phyloP scores from a whole-genome alignment of 140 eudicot species.

The Senecio squalidus region DNA sequence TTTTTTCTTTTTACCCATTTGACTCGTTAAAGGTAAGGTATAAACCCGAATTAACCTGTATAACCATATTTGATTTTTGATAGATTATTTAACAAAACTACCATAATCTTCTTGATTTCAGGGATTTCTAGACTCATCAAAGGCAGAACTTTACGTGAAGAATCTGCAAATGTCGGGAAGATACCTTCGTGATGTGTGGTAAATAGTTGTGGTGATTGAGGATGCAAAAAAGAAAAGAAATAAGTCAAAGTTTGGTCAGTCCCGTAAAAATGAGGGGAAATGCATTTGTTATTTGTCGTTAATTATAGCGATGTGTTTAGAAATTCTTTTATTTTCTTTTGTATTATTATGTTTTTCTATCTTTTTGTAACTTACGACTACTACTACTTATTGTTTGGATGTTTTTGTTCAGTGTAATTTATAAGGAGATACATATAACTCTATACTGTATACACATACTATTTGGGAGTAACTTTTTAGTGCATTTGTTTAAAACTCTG shows the following conservation, averaged over 20 bases:
- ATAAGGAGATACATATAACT: slow-evolving; percentile 18
- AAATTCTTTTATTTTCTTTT: slow-evolving; percentile 31
- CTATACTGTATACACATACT: slow-evolving; percentile 4
- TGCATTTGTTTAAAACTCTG: neutral
- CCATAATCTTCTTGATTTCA: slow-evolving; percentile 27
- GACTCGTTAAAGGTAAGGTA: neutral
- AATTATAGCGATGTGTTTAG: slow-evolving; percentile 19
- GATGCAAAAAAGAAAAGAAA: neutral
- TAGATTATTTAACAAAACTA: no score
- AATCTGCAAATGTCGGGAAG: slow-evolving; percentile 87
- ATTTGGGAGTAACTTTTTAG: slow-evolving; percentile 1
- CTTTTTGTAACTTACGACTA: slow-evolving; percentile 26
- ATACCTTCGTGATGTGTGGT: slow-evolving; percentile 96
- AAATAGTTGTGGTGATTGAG: slow-evolving; percentile 4
- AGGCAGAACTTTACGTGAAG: slow-evolving; percentile 86
- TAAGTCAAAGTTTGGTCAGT: neutral
- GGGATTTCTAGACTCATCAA: slow-evolving; percentile 80
- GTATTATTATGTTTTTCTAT: slow-evolving; percentile 6
- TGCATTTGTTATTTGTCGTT: slow-evolving; percentile 10
- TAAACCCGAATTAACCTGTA: neutral
- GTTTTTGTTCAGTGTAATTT: slow-evolving; percentile 13
- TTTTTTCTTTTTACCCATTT: no score
- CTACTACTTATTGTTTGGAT: slow-evolving; percentile 16
- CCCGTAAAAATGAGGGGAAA: slow-evolving; percentile 10
- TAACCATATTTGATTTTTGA: no score